Conservation (phyloP, 1,139 yeast genomes). For the Meyerozyma athensensis region DNA sequence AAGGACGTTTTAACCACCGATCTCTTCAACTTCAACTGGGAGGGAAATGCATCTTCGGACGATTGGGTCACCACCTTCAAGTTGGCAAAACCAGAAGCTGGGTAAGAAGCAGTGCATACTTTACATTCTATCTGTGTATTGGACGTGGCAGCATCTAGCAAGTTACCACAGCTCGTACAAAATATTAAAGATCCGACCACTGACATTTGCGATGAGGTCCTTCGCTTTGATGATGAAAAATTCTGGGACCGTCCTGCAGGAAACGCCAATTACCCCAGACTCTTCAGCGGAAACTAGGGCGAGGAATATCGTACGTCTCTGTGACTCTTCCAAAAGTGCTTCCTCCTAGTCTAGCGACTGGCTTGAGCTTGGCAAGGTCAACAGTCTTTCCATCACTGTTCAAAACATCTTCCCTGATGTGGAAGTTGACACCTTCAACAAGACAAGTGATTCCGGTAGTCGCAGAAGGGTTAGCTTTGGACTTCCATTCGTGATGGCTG, state of each 20-base stretch:
- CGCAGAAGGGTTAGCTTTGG: slow-evolving; percentile 31
- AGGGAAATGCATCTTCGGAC: slow-evolving; percentile 89
- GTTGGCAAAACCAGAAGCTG: slow-evolving; percentile 58
- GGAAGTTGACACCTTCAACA: slow-evolving; percentile 55
- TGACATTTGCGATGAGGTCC: slow-evolving; percentile 50
- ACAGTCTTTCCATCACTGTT: slow-evolving; percentile 35
- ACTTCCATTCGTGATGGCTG: slow-evolving; percentile 40
- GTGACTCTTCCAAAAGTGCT: slow-evolving; percentile 42
- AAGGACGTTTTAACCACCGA: slow-evolving; percentile 87
- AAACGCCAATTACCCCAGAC: slow-evolving; percentile 1
- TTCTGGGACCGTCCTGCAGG: not conserved
- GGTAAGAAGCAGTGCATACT: slow-evolving; percentile 61
- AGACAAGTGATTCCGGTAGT: slow-evolving; percentile 39
- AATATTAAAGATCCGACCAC: slow-evolving; percentile 93
- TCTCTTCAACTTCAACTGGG: slow-evolving; percentile 69
- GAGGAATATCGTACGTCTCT: slow-evolving; percentile 37
- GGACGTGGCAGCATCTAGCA: slow-evolving; percentile 65
- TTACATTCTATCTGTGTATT: slow-evolving; percentile 51
- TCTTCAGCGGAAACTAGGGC: not conserved
- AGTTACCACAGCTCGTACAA: slow-evolving; percentile 90
- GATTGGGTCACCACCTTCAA: slow-evolving; percentile 84
- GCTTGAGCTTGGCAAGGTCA: slow-evolving; percentile 47
- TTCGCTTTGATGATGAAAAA: not conserved
- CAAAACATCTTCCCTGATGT: slow-evolving; percentile 50
- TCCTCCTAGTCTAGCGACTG: slow-evolving; percentile 57